Evolutionary conservation across 208 protist species (phyloP).

Genomic region (Trichomonas gallinae): DNA sequence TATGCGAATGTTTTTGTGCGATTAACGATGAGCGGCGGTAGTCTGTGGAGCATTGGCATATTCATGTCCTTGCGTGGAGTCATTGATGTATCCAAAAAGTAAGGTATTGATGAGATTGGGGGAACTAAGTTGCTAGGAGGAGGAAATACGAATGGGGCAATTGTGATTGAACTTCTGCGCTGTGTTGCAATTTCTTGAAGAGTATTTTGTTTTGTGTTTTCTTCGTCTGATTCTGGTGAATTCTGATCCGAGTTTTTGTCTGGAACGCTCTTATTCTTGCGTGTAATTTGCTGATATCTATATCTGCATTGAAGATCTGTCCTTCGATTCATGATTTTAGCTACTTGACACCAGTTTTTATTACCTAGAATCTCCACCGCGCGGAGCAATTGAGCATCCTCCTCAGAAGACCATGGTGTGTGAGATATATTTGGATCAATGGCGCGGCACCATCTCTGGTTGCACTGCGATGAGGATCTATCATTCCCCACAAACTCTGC

Average conservation of each 20-base stretch:
- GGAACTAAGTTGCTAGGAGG: background rate
- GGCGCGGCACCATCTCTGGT: background rate
- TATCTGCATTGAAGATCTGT: background rate
- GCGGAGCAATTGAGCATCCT: background rate
- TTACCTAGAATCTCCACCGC: background rate
- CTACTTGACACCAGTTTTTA: background rate
- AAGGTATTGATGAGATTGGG: background rate
- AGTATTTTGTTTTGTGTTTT: background rate
- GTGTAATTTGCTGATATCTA: background rate
- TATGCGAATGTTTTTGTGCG: background rate
- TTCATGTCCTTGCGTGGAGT: background rate
- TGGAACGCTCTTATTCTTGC: background rate
- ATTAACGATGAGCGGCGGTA: background rate
- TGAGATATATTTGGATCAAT: background rate
- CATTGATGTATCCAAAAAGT: background rate
- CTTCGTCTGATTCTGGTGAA: background rate
- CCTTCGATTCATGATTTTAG: background rate
- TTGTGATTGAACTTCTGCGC: background rate
- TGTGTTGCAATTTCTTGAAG: background rate
- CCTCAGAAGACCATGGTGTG: background rate
- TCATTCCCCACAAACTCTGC: background rate
- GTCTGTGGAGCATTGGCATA: background rate
- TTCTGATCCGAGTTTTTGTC: background rate
- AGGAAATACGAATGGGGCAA: background rate
- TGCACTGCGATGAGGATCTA: background rate